Conservation (phyloP, 2,329 filamentous ascomycete genomes). For the Microdochium nivale region DNA sequence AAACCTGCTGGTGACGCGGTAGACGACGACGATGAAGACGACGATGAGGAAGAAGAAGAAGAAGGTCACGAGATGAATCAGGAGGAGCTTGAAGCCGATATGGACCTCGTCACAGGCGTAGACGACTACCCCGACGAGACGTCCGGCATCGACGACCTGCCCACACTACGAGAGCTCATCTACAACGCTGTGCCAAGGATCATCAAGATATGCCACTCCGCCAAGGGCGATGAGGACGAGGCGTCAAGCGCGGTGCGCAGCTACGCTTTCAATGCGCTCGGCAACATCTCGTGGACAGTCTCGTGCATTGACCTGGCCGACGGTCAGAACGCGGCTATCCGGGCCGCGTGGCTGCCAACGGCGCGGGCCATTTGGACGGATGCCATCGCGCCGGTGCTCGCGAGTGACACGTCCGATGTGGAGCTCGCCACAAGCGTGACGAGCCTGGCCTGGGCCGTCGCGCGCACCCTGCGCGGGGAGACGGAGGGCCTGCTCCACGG, state of each 20-base stretch:
- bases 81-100: slow-evolving; percentile 52
- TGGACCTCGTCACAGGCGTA: slow-evolving; percentile 52
- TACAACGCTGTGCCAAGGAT: slow-evolving; percentile 37
- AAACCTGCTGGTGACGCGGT: slow-evolving; percentile 20
- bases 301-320: slow-evolving; percentile 52
- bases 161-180: slow-evolving; percentile 41
- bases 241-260: slow-evolving; percentile 33
- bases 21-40: slow-evolving; percentile 28
- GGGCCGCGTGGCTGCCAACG: slow-evolving; percentile 42
- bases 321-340: slow-evolving; percentile 41
- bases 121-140: slow-evolving; percentile 32
- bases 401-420: slow-evolving; percentile 53
- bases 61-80: slow-evolving; percentile 44
- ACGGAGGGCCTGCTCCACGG: slow-evolving; percentile 35
- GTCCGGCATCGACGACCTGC: slow-evolving; percentile 39
- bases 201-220: slow-evolving; percentile 31
- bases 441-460: slow-evolving; percentile 57
- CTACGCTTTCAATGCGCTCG: slow-evolving; percentile 51
- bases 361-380: slow-evolving; percentile 49
- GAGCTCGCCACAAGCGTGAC: slow-evolving; percentile 54
- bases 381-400: slow-evolving; percentile 46
- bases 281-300: slow-evolving; percentile 60
- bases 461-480: slow-evolving; percentile 42
- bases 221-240: slow-evolving; percentile 31
- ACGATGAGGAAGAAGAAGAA: slow-evolving; percentile 24